Evolutionary conservation across 139 green algal species (phyloP).

Genomic region (Chlorella sp.): DNA sequence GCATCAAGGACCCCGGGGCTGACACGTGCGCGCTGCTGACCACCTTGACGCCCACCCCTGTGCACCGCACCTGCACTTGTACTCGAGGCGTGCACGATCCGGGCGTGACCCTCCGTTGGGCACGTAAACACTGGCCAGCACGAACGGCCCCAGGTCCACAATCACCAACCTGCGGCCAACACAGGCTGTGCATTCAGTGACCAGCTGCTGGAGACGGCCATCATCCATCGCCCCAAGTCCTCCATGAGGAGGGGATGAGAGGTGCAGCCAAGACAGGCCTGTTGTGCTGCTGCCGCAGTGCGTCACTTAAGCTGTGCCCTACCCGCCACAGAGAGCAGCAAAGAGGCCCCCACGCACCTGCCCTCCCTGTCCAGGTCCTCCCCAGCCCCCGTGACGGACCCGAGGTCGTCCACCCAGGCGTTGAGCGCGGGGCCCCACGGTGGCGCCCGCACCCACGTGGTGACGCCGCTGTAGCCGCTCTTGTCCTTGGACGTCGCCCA

Average conservation of each 20-base stretch:
- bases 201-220: too few species aligned
- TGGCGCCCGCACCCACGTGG: not conserved
- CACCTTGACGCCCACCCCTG: too few species aligned
- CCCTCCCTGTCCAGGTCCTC: not conserved
- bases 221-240: too few species aligned
- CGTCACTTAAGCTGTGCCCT: not conserved
- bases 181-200: too few species aligned
- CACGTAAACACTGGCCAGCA: slow-evolving; percentile 70
- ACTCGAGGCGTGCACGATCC: slow-evolving; percentile 29
- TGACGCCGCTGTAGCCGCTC: not conserved
- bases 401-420: not conserved
- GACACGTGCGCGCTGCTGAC: too few species aligned
- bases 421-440: not conserved
- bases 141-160: slow-evolving; percentile 60
- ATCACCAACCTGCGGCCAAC: slow-evolving; percentile 22
- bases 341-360: not conserved
- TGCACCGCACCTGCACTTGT: slow-evolving; percentile 69
- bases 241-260: not conserved
- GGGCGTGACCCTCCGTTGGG: slow-evolving; percentile 68
- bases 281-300: too few species aligned
- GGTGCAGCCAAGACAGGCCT: not conserved
- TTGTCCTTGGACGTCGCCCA: not conserved
- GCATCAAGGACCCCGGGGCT: too few species aligned
- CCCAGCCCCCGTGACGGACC: not conserved
- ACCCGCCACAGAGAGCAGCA: too few species aligned